Conservation (phyloP, 805 yeast species). For the Pichia deserticola region DNA sequence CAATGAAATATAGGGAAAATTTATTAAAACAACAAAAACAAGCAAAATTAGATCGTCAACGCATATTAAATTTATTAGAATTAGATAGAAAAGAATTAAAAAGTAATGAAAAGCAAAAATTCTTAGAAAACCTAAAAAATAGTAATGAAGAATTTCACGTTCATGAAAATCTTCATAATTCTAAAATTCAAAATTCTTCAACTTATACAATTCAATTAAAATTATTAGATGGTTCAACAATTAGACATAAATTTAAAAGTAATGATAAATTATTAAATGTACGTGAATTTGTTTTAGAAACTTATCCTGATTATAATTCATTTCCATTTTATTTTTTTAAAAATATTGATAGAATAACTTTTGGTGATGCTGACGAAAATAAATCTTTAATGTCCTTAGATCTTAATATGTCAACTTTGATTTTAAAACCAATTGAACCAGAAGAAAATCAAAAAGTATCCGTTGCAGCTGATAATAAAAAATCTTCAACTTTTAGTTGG, state of each 20-base stretch:
- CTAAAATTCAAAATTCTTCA: constrained; percentile 26
- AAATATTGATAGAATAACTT: constrained; percentile 55
- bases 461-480: constrained; percentile 3
- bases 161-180: constrained; percentile 20
- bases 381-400: constrained; percentile 45
- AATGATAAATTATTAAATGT: constrained; percentile 46
- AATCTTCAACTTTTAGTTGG: constrained; percentile 20
- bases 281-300: constrained; percentile 50
- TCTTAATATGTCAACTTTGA: constrained; percentile 61
- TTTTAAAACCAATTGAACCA: constrained; percentile 51
- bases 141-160: constrained; percentile 6
- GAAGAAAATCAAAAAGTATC: constrained; percentile 12
- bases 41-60: constrained; percentile 44
- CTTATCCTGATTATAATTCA: constrained; percentile 40
- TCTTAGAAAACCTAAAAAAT: not conserved
- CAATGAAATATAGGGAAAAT: constrained; percentile 32
- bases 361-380: constrained; percentile 55
- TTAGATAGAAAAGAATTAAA: constrained; percentile 36
- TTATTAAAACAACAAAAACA: constrained; percentile 28
- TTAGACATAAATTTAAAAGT: constrained; percentile 43
- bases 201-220: constrained; percentile 44
- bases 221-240: constrained; percentile 57
- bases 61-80: constrained; percentile 45
- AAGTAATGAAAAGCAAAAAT: constrained; percentile 2
- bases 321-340: constrained; percentile 43